phyloP scores from a whole-genome alignment of 2,329 filamentous ascomycete species.

The Aspergillus persii region DNA sequence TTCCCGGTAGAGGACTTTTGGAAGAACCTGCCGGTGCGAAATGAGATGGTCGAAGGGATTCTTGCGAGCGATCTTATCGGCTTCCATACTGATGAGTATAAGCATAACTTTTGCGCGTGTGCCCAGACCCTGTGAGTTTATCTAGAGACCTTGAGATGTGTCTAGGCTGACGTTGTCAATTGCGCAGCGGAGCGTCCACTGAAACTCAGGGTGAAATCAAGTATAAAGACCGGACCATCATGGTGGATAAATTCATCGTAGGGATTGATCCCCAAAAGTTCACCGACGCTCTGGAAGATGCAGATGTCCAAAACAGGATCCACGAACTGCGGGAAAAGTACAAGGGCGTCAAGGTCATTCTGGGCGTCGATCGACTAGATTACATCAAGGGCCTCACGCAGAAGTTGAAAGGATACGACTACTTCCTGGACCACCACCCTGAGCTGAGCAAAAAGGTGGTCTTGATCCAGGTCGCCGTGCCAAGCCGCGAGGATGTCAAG shows the following conservation, averaged over 20 bases:
- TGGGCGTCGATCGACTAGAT: constrained; percentile 89
- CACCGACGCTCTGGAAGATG: constrained; percentile 72
- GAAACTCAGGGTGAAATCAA: constrained; percentile 79
- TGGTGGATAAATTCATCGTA: constrained; percentile 87
- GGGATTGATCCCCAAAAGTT: constrained; percentile 96
- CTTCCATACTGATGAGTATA: constrained; percentile 99
- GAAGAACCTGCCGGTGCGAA: constrained; percentile 81
- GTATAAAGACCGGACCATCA: constrained; percentile 76
- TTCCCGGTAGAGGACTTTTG: constrained; percentile 94
- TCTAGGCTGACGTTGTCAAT: not conserved
- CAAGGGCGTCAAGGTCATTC: constrained; percentile 83
- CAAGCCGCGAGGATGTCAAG: constrained; percentile 79
- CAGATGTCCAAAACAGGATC: constrained; percentile 77
- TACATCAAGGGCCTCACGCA: constrained; percentile 97
- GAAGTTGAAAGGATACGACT: constrained; percentile 87
- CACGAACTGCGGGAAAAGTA: constrained; percentile 76
- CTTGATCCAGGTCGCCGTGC: constrained; percentile 88
- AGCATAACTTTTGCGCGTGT: constrained; percentile 85
- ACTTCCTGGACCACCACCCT: constrained; percentile 87
- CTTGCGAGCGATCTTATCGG: constrained; percentile 87
- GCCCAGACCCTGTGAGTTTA: constrained; percentile 69
- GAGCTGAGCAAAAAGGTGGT: constrained; percentile 94
- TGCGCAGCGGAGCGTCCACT: constrained; percentile 48
- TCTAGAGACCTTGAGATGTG: not conserved
- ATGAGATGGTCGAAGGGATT: constrained; percentile 76